Percentiles rank a stretch among this genome's conserved stretches.
Conservation (phyloP, 306 rosid genomes). For the Trifolium pratense region DNA sequence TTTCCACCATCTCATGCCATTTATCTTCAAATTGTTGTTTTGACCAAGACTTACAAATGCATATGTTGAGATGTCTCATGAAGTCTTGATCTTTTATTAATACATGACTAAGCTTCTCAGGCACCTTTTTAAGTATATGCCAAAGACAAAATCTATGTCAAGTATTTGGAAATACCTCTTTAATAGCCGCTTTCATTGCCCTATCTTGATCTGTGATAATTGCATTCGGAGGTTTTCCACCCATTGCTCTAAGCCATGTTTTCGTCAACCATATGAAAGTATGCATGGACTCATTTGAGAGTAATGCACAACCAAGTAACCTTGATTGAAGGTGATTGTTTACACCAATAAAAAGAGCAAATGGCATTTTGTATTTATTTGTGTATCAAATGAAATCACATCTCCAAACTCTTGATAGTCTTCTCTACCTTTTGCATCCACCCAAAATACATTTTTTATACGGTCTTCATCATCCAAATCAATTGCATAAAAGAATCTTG, state of each 20-base stretch:
- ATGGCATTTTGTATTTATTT: constrained; percentile 1
- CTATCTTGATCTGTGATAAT: background rate
- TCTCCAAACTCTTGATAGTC: background rate
- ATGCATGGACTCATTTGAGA: background rate
- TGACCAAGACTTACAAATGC: background rate
- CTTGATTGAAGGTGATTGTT: background rate
- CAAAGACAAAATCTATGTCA: background rate
- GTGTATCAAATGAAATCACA: constrained; percentile 9
- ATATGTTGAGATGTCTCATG: background rate
- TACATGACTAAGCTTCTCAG: background rate
- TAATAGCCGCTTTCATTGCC: background rate
- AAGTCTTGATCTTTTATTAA: background rate
- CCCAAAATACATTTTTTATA: constrained; percentile 4
- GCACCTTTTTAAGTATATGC: background rate
- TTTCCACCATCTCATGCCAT: background rate
- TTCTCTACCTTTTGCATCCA: constrained; percentile 6
- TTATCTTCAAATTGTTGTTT: background rate
- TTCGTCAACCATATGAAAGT: background rate
- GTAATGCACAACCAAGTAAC: background rate
- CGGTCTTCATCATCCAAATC: background rate
- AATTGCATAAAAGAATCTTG: constrained; percentile 11
- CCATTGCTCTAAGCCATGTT: background rate
- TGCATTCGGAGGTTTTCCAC: background rate
- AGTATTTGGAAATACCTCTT: background rate
- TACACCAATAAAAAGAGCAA: background rate